Evolutionary conservation across 1,139 yeast species (phyloP), one percentile per base, ranked within the genome.

Genomic region (Spathaspora sp.): DNA sequence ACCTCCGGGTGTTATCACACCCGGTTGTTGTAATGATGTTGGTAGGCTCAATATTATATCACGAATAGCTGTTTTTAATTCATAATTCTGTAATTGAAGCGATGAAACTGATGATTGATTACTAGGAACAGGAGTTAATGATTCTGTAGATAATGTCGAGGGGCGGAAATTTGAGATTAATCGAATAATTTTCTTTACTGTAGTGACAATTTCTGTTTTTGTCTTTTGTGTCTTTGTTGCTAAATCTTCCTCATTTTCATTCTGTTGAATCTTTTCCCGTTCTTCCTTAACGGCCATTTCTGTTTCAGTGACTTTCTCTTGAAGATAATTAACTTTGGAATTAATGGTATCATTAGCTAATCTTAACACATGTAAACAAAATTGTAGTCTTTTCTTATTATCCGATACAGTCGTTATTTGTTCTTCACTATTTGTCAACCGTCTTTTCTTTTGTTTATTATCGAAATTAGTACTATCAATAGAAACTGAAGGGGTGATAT

Each of bases 91-190:
- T 17, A 33, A 16, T 31, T 31, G 36, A 20, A 37, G 24, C 9
- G 39, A 20, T 7, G 43, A 34, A 6, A 26, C 7, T 2, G 39
- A 16, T 11, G 55, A 45, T 4, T 51, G 54, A 18, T 47, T 44
- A 38, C 52, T 48, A 3, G 56, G 44, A 4, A 49, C 46, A 5
- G 55, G 57, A 13, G 55, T 43, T 24, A 48, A 46, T 1, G 56
- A 27, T 34, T 60, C 65, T 17, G 56, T 49, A 10, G 64, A 59
- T 41, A 74, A 58, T 1, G 76, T 60, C 4, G 96, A 95, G 1
- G 97, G 96, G 59, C 87, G 88, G 57, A 89, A 89, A 54, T 87
- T 88, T 5, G 97, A 88, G 11, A 93, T 86, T 37, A 93, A 81
- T 39, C 84, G 82, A 38, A 91, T 90, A 44, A 91, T 89, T 61